Evolutionary conservation across 345 rosid species (phyloP).

Genomic region (Camelina sativa): DNA sequence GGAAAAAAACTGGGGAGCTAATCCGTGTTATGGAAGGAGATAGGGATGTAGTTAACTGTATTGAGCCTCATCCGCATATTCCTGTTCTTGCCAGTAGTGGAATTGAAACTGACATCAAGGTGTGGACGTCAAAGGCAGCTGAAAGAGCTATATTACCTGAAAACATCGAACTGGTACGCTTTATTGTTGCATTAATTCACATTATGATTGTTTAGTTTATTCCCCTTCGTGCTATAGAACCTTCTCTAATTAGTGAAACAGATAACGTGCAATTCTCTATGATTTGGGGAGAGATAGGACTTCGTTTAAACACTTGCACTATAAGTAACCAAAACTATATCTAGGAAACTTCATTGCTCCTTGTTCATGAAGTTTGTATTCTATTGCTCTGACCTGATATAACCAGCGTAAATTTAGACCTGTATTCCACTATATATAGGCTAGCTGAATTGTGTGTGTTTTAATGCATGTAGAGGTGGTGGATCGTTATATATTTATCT

Average conservation of each 20-base stretch:
- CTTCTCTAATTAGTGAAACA: not conserved
- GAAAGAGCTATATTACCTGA: constrained; percentile 72
- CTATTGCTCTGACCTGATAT: constrained; percentile 6
- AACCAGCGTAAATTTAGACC: not conserved
- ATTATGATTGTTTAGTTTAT: not conserved
- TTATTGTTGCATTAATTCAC: not conserved
- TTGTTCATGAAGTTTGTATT: not conserved
- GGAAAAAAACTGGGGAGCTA: constrained; percentile 76
- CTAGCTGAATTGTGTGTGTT: not conserved
- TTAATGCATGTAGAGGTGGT: not conserved
- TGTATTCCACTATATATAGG: not conserved
- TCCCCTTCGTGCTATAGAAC: constrained; percentile 2
- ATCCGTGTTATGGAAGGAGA: constrained; percentile 84
- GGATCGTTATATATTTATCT: not conserved
- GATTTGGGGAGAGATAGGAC: constrained; percentile 5
- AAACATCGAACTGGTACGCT: constrained; percentile 71
- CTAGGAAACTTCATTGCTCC: not conserved
- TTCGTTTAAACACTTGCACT: not conserved
- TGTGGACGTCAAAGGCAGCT: constrained; percentile 76
- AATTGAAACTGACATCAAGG: constrained; percentile 79
- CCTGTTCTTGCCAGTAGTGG: constrained; percentile 86
- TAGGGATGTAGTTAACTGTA: constrained; percentile 79
- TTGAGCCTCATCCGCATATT: constrained; percentile 77
- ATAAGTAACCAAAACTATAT: constrained; percentile 11
- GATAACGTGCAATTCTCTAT: not conserved